These are phyloP conservation scores for Cercophora newfieldiana DNA, from an alignment of 495 filamentous ascomycete genomes.

Conservation along the genomic window DNA sequence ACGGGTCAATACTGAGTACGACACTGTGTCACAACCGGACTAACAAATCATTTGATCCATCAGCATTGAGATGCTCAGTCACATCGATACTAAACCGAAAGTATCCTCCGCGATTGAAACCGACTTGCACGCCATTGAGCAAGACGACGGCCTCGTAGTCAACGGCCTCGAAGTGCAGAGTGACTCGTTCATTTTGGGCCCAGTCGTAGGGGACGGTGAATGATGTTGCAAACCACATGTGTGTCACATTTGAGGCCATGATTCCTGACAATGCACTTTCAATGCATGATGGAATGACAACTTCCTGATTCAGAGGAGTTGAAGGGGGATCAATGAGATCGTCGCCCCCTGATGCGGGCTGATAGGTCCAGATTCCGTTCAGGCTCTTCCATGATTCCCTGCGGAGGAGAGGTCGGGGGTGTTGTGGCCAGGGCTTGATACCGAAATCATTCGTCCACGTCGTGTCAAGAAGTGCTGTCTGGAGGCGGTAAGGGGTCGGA, in stretches of 20 bases:
- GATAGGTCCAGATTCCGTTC: slow-evolving; percentile 68
- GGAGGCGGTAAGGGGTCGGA: slow-evolving; percentile 24
- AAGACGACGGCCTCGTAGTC: slow-evolving; percentile 68
- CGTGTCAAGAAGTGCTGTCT: slow-evolving; percentile 55
- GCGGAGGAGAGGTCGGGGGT: slow-evolving; percentile 62
- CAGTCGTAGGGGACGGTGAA: slow-evolving; percentile 56
- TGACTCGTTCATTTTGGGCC: slow-evolving; percentile 37
- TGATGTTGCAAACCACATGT: slow-evolving; percentile 61
- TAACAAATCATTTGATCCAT: slow-evolving; percentile 55
- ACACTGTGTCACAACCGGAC: slow-evolving; percentile 9
- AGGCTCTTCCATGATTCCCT: slow-evolving; percentile 61
- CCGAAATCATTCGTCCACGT: slow-evolving; percentile 63
- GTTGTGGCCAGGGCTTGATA: slow-evolving; percentile 65
- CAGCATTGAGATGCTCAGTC: slow-evolving; percentile 46
- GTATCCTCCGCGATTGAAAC: slow-evolving; percentile 62
- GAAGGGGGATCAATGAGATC: slow-evolving; percentile 47
- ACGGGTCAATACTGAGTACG: neutral
- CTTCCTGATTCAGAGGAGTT: slow-evolving; percentile 45
- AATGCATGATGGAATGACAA: slow-evolving; percentile 65
- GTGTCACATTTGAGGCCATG: slow-evolving; percentile 46
- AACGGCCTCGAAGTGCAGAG: slow-evolving; percentile 70
- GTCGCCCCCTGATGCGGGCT: slow-evolving; percentile 42
- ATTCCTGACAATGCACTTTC: slow-evolving; percentile 57
- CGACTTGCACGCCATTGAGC: slow-evolving; percentile 57
- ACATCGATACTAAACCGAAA: slow-evolving; percentile 61